A percentile compares a stretch with the other conserved stretches of the same genome.
Conservation (phyloP, 495 filamentous ascomycete genomes). For the Xylaria intraflava region DNA sequence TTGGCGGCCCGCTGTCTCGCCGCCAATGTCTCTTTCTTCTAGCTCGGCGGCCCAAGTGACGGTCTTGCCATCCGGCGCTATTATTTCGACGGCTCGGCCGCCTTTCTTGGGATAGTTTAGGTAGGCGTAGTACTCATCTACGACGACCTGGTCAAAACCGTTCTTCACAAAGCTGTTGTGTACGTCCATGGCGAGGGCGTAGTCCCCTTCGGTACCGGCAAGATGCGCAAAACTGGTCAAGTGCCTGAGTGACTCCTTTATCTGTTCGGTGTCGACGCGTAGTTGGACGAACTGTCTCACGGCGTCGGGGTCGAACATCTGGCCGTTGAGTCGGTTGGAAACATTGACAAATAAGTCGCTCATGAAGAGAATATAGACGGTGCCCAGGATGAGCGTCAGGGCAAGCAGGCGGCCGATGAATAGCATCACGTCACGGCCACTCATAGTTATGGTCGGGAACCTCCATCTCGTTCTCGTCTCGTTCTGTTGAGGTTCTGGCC, state of each 20-base stretch:
- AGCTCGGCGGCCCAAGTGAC: conserved; percentile 73
- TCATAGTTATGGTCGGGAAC: conserved; percentile 19
- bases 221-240: conserved; percentile 77
- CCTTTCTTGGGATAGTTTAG: conserved; percentile 78
- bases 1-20: conserved; percentile 49
- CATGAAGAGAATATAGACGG: conserved; percentile 79
- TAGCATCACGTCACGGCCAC: conserved; percentile 39
- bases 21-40: conserved; percentile 62
- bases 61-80: conserved; percentile 56
- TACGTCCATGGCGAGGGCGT: conserved; percentile 72
- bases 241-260: conserved; percentile 63
- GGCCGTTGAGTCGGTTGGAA: conserved; percentile 41
- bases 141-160: conserved; percentile 62
- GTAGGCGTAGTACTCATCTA: conserved; percentile 80
- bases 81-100: conserved; percentile 74
- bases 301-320: conserved; percentile 59
- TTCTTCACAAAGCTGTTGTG: conserved; percentile 62
- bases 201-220: conserved; percentile 86
- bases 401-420: conserved; percentile 66
- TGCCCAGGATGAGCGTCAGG: conserved; percentile 61
- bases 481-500: conserved; percentile 7
- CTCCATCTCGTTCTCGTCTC: conserved; percentile 22
- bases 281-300: conserved; percentile 64
- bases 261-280: conserved; percentile 57
- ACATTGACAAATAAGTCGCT: conserved; percentile 67